Percentiles rank a stretch among this genome's conserved stretches.
These are phyloP conservation scores for Tuber microsphaerosporum DNA, from an alignment of 495 filamentous ascomycete genomes.

Conservation along the genomic window DNA sequence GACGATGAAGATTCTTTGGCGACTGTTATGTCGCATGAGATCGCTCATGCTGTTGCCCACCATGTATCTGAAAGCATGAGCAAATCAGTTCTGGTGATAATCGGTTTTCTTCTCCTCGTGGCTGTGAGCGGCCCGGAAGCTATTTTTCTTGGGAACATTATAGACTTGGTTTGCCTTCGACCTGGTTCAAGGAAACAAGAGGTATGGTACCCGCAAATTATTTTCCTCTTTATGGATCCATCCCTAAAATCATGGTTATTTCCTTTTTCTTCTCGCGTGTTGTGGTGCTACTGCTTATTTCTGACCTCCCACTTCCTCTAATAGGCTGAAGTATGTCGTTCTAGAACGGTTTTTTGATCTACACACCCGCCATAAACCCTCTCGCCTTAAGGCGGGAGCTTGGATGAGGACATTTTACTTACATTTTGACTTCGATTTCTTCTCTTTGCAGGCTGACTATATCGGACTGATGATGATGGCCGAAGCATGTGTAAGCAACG, in stretches of 20 bases:
- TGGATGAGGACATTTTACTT: not conserved
- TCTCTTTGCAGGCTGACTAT: slow-evolving; percentile 63
- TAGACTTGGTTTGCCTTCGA: slow-evolving; percentile 59
- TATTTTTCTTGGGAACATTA: slow-evolving; percentile 51
- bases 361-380: not conserved
- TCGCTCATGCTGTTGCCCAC: slow-evolving; percentile 81
- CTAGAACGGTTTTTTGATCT: not conserved
- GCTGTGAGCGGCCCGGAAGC: slow-evolving; percentile 56
- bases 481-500: slow-evolving; percentile 42
- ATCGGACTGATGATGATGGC: slow-evolving; percentile 71
- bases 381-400: not conserved
- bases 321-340: slow-evolving; percentile 46
- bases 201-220: slow-evolving; percentile 37
- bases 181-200: slow-evolving; percentile 68
- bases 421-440: not conserved
- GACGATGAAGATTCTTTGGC: slow-evolving; percentile 68
- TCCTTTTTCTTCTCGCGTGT: not conserved
- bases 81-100: slow-evolving; percentile 52
- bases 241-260: not conserved
- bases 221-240: not conserved
- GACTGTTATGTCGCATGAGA: slow-evolving; percentile 76
- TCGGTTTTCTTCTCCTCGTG: slow-evolving; percentile 50
- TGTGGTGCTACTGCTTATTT: not conserved
- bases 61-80: slow-evolving; percentile 73
- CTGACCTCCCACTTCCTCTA: not conserved